These are phyloP conservation scores for Trypanosoma avium DNA, from an alignment of 208 protist genomes.

Conservation along the genomic window DNA sequence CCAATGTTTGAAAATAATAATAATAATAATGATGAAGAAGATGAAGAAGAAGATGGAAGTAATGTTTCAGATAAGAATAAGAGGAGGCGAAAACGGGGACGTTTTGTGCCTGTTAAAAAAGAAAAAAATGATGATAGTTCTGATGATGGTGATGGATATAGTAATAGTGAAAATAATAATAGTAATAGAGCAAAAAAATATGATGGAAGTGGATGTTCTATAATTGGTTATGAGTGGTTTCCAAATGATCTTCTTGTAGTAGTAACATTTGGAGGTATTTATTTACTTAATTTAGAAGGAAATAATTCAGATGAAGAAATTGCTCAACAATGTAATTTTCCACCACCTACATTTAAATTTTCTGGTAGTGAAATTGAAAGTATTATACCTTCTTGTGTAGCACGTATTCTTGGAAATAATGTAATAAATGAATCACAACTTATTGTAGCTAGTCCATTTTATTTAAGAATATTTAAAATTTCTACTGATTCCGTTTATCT, in stretches of 20 bases:
- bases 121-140: neutral
- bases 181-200: neutral
- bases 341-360: conserved; percentile 15
- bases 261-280: conserved; percentile 46
- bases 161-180: neutral
- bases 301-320: conserved; percentile 34
- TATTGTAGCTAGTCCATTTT: conserved; percentile 52
- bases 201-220: conserved; percentile 3
- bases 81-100: conserved; percentile 5
- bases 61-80: neutral
- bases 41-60: neutral
- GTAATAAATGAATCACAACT: conserved; percentile 16
- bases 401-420: conserved; percentile 5
- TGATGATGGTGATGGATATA: neutral
- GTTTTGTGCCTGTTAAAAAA: no score
- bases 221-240: conserved; percentile 64
- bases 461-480: conserved; percentile 44
- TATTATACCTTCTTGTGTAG: conserved; percentile 12
- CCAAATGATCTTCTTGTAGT: conserved; percentile 56
- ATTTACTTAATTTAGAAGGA: conserved; percentile 35
- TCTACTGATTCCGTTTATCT: conserved; percentile 30
- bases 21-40: neutral
- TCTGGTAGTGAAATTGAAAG: conserved; percentile 14
- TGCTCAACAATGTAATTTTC: conserved; percentile 25
- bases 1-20: neutral